phyloP scores from a whole-genome alignment of 306 rosid genomes.

The Prunus armeniaca region DNA sequence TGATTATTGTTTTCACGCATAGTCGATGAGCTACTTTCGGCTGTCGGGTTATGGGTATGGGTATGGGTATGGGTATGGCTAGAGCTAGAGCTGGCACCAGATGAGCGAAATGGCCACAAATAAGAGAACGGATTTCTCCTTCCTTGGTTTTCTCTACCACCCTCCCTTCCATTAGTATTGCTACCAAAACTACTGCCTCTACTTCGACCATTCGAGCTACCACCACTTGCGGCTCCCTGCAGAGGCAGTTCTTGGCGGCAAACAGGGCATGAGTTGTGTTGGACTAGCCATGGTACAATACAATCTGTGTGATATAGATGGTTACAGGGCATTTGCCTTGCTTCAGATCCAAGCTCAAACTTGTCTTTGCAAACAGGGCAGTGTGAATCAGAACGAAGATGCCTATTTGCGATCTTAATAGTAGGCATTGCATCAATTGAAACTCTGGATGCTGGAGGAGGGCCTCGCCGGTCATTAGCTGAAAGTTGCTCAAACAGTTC shows the following conservation, averaged over 20 bases:
- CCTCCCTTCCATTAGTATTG: slow-evolving; percentile 35
- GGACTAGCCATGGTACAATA: slow-evolving; percentile 71
- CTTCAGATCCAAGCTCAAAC: slow-evolving; percentile 65
- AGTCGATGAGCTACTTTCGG: slow-evolving; percentile 46
- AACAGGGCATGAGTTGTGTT: slow-evolving; percentile 77
- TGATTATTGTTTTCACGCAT: slow-evolving; percentile 37
- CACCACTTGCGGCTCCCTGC: slow-evolving; percentile 34
- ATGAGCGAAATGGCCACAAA: slow-evolving; percentile 71
- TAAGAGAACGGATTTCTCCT: slow-evolving; percentile 51
- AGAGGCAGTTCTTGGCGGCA: slow-evolving; percentile 73
- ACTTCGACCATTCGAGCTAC: slow-evolving; percentile 28
- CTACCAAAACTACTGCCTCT: slow-evolving; percentile 30
- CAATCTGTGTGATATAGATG: slow-evolving; percentile 69
- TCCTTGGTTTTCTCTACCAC: slow-evolving; percentile 44
- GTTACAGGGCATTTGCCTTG: slow-evolving; percentile 71
- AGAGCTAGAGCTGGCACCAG: slow-evolving; percentile 50
- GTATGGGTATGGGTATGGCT: slow-evolving; percentile 24
- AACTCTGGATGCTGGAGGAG: slow-evolving; percentile 61
- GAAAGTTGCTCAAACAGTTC: slow-evolving; percentile 77
- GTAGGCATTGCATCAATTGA: slow-evolving; percentile 71
- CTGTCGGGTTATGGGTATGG: slow-evolving; percentile 23
- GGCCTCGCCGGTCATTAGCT: slow-evolving; percentile 60
- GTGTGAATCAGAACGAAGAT: slow-evolving; percentile 65
- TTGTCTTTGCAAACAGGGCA: slow-evolving; percentile 71
- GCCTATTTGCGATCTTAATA: slow-evolving; percentile 50